phyloP scores from a whole-genome alignment of 2,329 filamentous ascomycete genomes.

The Ophiocordyceps robertsii region DNA sequence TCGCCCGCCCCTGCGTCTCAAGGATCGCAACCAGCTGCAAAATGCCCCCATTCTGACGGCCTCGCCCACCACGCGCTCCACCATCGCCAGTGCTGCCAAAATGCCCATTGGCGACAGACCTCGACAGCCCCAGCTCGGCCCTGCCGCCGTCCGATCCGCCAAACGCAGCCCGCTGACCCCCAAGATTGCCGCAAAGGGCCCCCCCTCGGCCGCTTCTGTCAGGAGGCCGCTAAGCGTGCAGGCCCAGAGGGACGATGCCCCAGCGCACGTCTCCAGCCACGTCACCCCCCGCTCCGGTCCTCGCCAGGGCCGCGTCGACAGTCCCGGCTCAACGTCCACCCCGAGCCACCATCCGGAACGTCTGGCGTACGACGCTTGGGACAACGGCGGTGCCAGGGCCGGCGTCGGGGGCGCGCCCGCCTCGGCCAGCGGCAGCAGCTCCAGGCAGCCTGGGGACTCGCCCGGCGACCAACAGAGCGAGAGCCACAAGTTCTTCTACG shows the following conservation, averaged over 20 bases:
- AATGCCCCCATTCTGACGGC: conserved; percentile 13
- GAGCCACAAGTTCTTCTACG: conserved; percentile 73
- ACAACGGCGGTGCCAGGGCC: conserved; percentile 11
- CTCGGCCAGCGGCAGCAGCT: not conserved
- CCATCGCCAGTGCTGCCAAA: conserved; percentile 11
- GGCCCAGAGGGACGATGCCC: conserved; percentile 30
- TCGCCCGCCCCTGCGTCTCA: conserved; percentile 8
- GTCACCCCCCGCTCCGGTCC: conserved; percentile 68
- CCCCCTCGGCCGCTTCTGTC: conserved; percentile 28
- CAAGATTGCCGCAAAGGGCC: conserved; percentile 36
- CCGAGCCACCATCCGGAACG: conserved; percentile 37
- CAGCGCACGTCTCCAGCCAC: conserved; percentile 43
- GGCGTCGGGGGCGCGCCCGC: not conserved
- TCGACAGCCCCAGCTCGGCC: conserved; percentile 55
- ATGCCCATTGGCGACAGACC: conserved; percentile 41
- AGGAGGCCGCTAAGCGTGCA: conserved; percentile 15
- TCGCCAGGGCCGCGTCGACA: conserved; percentile 59
- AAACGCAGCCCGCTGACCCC: conserved; percentile 37
- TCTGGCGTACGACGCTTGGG: conserved; percentile 27
- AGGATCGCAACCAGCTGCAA: conserved; percentile 5
- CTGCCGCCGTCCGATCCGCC: conserved; percentile 42
- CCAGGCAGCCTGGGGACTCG: conserved; percentile 10
- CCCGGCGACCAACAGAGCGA: conserved; percentile 12
- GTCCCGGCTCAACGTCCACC: conserved; percentile 50
- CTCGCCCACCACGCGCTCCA: conserved; percentile 10